Conservation (phyloP, 2,329 filamentous ascomycete genomes). For the Chaetothyriales sp. region DNA sequence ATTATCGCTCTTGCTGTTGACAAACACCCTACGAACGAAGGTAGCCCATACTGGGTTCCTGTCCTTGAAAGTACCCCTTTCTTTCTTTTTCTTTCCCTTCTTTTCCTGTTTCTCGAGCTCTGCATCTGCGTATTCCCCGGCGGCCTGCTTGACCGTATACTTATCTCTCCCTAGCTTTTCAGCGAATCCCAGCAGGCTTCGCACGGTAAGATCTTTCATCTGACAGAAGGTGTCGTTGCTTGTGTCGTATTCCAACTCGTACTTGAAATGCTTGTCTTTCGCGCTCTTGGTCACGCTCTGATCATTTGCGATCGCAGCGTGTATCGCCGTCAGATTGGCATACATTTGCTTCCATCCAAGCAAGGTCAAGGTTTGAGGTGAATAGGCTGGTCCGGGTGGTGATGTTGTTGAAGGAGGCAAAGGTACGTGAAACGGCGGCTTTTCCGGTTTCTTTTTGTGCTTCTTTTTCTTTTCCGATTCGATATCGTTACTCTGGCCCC, state of each 20-base stretch:
- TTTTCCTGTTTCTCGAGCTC: background rate
- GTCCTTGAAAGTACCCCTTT: slow-evolving; percentile 20
- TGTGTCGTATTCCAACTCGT: slow-evolving; percentile 76
- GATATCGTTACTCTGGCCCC: background rate
- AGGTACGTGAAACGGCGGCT: slow-evolving; percentile 53
- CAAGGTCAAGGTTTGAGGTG: slow-evolving; percentile 65
- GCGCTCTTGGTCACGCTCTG: slow-evolving; percentile 23
- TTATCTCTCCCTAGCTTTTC: slow-evolving; percentile 53
- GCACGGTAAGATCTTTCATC: slow-evolving; percentile 70
- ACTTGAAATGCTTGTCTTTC: slow-evolving; percentile 54
- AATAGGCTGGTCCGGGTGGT: slow-evolving; percentile 80
- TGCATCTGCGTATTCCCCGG: slow-evolving; percentile 3
- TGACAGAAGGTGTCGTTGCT: slow-evolving; percentile 61
- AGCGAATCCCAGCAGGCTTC: slow-evolving; percentile 66
- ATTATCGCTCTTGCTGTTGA: slow-evolving; percentile 16
- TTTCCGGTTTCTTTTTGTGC: slow-evolving; percentile 38
- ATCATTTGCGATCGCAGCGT: slow-evolving; percentile 48
- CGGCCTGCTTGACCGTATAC: slow-evolving; percentile 4
- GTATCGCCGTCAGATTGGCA: slow-evolving; percentile 82
- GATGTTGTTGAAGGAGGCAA: slow-evolving; percentile 56
- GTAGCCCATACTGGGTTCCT: slow-evolving; percentile 17
- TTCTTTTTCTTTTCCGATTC: slow-evolving; percentile 29
- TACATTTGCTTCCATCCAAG: slow-evolving; percentile 80
- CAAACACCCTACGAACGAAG: slow-evolving; percentile 18
- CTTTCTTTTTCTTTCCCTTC: slow-evolving; percentile 21